These are phyloP conservation scores for Lodderomyces metapsilosis DNA, from an alignment of 1,139 yeast species.

Conservation along the genomic window DNA sequence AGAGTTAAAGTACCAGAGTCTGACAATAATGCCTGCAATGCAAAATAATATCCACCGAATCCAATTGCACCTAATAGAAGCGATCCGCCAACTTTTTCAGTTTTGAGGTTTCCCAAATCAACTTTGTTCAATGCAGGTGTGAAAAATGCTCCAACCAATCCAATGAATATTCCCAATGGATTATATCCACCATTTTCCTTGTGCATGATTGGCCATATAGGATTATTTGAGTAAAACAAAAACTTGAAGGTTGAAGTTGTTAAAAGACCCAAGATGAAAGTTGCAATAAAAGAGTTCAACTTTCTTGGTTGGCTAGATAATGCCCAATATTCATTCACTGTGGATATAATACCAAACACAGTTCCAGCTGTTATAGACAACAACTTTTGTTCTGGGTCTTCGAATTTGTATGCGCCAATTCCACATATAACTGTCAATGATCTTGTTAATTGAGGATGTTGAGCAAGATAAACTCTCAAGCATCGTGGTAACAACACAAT, in stretches of 20 bases:
- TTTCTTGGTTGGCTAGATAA: slow-evolving; percentile 40
- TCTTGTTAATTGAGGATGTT: slow-evolving; percentile 48
- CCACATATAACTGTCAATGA: slow-evolving; percentile 63
- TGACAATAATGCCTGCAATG: slow-evolving; percentile 69
- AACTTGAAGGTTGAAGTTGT: slow-evolving; percentile 73
- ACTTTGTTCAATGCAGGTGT: slow-evolving; percentile 30
- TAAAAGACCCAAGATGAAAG: slow-evolving; percentile 72
- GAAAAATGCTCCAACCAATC: slow-evolving; percentile 59
- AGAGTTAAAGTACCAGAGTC: slow-evolving; percentile 83
- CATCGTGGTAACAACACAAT: slow-evolving; percentile 54
- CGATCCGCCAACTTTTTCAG: slow-evolving; percentile 32
- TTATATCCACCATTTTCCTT: slow-evolving; percentile 84
- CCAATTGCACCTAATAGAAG: slow-evolving; percentile 60
- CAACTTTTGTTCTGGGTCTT: slow-evolving; percentile 68
- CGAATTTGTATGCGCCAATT: slow-evolving; percentile 69
- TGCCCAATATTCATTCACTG: slow-evolving; percentile 56
- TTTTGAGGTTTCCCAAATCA: no score
- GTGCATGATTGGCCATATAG: slow-evolving; percentile 95
- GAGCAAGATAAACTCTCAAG: slow-evolving; percentile 38
- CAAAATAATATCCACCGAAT: slow-evolving; percentile 73
- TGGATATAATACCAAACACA: slow-evolving; percentile 59
- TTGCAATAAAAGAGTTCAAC: slow-evolving; percentile 52
- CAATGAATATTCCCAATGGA: slow-evolving; percentile 64
- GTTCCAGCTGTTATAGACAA: slow-evolving; percentile 66
- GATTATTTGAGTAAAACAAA: slow-evolving; percentile 81